These are phyloP conservation scores for Candida takata DNA, from an alignment of 805 yeast genomes.

Conservation along the genomic window DNA sequence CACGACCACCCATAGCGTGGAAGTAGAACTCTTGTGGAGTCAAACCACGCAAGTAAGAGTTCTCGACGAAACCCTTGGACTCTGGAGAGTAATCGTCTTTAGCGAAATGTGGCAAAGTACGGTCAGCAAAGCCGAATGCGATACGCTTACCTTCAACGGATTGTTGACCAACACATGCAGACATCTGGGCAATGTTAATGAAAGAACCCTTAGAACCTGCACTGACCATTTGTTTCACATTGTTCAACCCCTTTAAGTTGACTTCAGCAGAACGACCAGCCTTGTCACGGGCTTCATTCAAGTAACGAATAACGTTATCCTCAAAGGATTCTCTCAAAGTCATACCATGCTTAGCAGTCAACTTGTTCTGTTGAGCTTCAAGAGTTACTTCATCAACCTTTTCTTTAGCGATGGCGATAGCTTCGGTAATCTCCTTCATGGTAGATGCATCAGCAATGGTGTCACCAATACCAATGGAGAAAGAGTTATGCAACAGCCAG, in stretches of 20 bases:
- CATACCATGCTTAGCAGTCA: slow-evolving; percentile 99
- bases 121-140: slow-evolving; percentile 93
- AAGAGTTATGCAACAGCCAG: slow-evolving; percentile 95
- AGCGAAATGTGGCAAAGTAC: slow-evolving; percentile 95
- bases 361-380: slow-evolving; percentile 83
- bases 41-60: slow-evolving; percentile 92
- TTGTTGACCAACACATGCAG: slow-evolving; percentile 99
- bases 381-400: slow-evolving; percentile 90
- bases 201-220: slow-evolving; percentile 99
- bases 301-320: slow-evolving; percentile 89
- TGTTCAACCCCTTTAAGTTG: slow-evolving; percentile 86
- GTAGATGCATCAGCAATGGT: slow-evolving; percentile 97
- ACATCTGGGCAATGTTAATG: slow-evolving; percentile 98
- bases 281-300: slow-evolving; percentile 97
- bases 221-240: slow-evolving; percentile 98
- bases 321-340: slow-evolving; percentile 97
- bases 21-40: slow-evolving; percentile 98
- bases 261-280: slow-evolving; percentile 99
- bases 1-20: slow-evolving; percentile 99
- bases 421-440: slow-evolving; percentile 87
- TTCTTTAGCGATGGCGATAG: slow-evolving; percentile 86
- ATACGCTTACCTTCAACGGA: slow-evolving; percentile 99
- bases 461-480: slow-evolving; percentile 99
- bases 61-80: slow-evolving; percentile 96
- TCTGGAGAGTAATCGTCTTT: slow-evolving; percentile 98